Conservation (phyloP, 2,329 filamentous ascomycete species). For the Cercospora sp. region DNA sequence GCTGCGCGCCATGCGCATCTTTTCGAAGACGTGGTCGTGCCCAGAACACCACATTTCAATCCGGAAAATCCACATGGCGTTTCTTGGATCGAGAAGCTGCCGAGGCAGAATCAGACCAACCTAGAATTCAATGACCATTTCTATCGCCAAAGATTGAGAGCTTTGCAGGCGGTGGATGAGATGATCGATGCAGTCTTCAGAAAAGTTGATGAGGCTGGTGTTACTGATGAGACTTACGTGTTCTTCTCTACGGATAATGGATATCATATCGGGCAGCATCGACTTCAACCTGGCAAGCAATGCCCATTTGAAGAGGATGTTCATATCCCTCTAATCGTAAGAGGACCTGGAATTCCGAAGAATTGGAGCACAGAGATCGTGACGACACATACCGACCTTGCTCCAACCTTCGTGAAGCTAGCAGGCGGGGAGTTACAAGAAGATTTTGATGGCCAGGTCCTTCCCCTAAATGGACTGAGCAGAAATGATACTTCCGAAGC, state of each 20-base stretch:
- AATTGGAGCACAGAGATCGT: constrained; percentile 37
- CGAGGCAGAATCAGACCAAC: constrained; percentile 48
- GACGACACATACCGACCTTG: constrained; percentile 44
- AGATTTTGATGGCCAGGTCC: constrained; percentile 41
- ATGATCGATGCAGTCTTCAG: constrained; percentile 51
- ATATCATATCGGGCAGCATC: constrained; percentile 44
- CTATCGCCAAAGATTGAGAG: constrained; percentile 52
- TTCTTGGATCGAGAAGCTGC: constrained; percentile 49
- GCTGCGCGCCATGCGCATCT: constrained; percentile 62
- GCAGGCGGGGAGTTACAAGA: constrained; percentile 33
- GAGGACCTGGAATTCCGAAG: constrained; percentile 40
- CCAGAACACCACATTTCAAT: constrained; percentile 66
- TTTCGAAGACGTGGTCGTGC: constrained; percentile 61
- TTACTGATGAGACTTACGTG: constrained; percentile 52
- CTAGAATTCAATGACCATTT: constrained; percentile 56
- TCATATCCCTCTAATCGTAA: constrained; percentile 43
- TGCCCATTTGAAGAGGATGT: constrained; percentile 45
- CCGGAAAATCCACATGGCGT: constrained; percentile 51
- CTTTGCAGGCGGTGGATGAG: constrained; percentile 57
- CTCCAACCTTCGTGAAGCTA: constrained; percentile 41
- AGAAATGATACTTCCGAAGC: not conserved
- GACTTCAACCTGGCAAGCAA: constrained; percentile 44
- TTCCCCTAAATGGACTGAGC: constrained; percentile 33
- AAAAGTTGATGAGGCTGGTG: constrained; percentile 43
- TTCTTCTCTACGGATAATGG: constrained; percentile 46